Percentiles rank a stretch among this genome's conserved stretches.
These are phyloP conservation scores for Rosa rugosa DNA, from an alignment of 306 rosid species.

Conservation along the genomic window DNA sequence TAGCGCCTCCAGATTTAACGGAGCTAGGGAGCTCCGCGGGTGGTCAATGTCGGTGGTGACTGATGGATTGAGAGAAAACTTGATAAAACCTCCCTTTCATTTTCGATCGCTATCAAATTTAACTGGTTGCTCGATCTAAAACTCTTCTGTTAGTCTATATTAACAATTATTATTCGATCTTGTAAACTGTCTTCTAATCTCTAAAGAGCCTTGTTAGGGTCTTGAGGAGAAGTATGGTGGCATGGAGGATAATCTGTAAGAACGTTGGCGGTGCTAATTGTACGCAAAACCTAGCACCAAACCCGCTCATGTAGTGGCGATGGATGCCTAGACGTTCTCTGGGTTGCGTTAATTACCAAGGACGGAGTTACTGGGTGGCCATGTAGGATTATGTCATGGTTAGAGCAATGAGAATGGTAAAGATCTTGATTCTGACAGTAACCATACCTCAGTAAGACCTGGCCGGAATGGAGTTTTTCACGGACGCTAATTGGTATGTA, in stretches of 20 bases:
- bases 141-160: too few species aligned
- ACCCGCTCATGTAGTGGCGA: too few species aligned
- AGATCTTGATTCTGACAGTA: too few species aligned
- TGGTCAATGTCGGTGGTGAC: slow-evolving; percentile 2
- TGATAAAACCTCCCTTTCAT: background rate
- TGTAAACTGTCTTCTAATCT: background rate
- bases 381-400: too few species aligned
- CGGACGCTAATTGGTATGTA: too few species aligned
- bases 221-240: background rate
- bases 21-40: background rate
- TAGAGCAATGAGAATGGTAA: too few species aligned
- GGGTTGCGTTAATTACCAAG: too few species aligned
- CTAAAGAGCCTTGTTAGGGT: background rate
- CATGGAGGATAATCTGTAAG: background rate
- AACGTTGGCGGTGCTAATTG: background rate
- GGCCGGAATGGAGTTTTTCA: too few species aligned
- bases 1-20: background rate
- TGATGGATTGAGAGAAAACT: background rate
- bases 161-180: background rate
- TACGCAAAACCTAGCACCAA: background rate
- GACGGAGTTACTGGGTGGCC: too few species aligned
- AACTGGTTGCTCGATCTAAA: too few species aligned
- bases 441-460: too few species aligned
- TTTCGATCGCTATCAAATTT: background rate
- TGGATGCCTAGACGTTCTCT: too few species aligned